Base-by-base conservation (phyloP, 495 filamentous ascomycete genomes). In the Neurospora pannonica region DNA sequence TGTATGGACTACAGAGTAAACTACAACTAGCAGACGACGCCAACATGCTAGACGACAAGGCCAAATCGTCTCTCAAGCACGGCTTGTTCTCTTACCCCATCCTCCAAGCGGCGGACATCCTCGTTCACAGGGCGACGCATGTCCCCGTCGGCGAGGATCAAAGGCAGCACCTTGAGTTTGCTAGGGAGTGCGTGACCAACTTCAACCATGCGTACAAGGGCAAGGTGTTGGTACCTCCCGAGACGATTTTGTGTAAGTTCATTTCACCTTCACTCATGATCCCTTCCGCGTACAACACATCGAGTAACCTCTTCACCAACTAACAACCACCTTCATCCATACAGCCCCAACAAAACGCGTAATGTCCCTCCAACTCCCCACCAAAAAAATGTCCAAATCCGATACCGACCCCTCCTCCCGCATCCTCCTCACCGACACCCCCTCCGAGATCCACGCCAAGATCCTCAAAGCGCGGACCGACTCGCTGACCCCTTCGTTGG, bases 61-160 rank as follows among this genome's bases (percentile, higher is more conserved):
- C 86, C 67, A 89, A 86, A 72, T 79, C 84, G 11, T 87, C 87
- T 46, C 84, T 97, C 72, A 94, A 94, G 78, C 87, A 97, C 15
- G 97, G 96, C n/a, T 87, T 99, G 7, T 97, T 97, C 84, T 96
- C 94, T 11, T 99, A 99, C 79, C 96, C 96, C 17, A 93, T 99
- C 31, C 88, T 99, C 15, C 95, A 98, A 80, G 95, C 96, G 37
- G 96, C 97, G 39, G 96, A 99, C 82, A 93, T 99, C 62, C 88
- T 99, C 34, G 86, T 97, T 17, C 93, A 98, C 79, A 86, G 90
- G 43, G 89, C 95, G 46, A 98, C 97, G 0, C 94, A 97, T 86
- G 96, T 99, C 71, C 96, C 96, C 43, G 95, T 98, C 3, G 96
- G 96, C 38, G 92, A 94, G 75, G 96, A 99, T 79, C 96, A 99